Evolutionary conservation across 2,329 filamentous ascomycete genomes (phyloP).

Genomic region (Neonectria sp.): DNA sequence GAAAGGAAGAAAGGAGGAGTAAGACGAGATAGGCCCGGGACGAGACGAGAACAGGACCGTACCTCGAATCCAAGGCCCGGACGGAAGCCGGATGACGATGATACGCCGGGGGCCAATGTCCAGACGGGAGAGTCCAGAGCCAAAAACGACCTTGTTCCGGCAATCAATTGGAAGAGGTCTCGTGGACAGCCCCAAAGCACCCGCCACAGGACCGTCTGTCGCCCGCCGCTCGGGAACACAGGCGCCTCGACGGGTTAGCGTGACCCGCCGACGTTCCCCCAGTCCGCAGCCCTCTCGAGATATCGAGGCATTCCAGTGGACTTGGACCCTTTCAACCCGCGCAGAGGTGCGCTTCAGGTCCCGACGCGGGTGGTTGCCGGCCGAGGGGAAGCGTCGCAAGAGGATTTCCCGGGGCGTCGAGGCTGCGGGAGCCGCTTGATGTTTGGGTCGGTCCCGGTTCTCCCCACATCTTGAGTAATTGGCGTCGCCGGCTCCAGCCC

Average conservation of each 20-base stretch:
- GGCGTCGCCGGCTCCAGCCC: slow-evolving; percentile 25
- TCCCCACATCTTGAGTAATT: slow-evolving; percentile 44
- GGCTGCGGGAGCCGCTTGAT: slow-evolving; percentile 39
- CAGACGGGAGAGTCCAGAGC: slow-evolving; percentile 2
- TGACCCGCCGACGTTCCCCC: slow-evolving; percentile 36
- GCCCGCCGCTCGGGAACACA: slow-evolving; percentile 38
- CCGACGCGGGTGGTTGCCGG: slow-evolving; percentile 42
- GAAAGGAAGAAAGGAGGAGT: slow-evolving; percentile 27
- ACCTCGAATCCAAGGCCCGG: slow-evolving; percentile 27
- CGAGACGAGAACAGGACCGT: slow-evolving; percentile 30
- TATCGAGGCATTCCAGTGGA: not conserved
- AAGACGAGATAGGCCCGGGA: slow-evolving; percentile 37
- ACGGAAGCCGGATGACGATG: slow-evolving; percentile 45
- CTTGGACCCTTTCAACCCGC: not conserved
- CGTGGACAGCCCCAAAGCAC: slow-evolving; percentile 28
- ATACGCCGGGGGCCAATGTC: slow-evolving; percentile 37
- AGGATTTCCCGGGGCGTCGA: slow-evolving; percentile 53
- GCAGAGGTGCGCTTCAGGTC: slow-evolving; percentile 14
- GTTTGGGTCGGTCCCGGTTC: slow-evolving; percentile 40
- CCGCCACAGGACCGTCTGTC: slow-evolving; percentile 21
- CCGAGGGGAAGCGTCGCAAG: slow-evolving; percentile 51
- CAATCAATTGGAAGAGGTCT: slow-evolving; percentile 36
- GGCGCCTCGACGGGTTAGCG: slow-evolving; percentile 34
- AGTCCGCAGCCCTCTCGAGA: slow-evolving; percentile 12
- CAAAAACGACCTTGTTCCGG: slow-evolving; percentile 9